Conservation (phyloP, 2,329 filamentous ascomycete species). For the Fusarium xyrophilum region DNA sequence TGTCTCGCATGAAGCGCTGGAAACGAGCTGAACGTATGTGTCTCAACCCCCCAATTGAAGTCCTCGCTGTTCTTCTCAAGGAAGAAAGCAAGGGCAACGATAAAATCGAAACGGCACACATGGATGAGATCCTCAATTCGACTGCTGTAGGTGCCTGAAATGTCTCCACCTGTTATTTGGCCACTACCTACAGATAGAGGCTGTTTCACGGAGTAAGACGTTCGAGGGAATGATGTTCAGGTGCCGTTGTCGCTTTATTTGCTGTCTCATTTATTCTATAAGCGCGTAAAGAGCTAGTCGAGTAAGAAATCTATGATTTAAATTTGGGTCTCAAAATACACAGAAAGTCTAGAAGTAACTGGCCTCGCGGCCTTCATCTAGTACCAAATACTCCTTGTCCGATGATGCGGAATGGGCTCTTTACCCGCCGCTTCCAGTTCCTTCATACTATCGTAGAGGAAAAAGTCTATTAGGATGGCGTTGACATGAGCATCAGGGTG, state of each 20-base stretch:
- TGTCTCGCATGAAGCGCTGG: conserved; percentile 83
- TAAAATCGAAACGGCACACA: conserved; percentile 71
- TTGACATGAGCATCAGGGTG: conserved; percentile 79
- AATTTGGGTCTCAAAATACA: conserved; percentile 13
- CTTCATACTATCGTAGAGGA: conserved; percentile 94
- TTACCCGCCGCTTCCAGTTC: conserved; percentile 71
- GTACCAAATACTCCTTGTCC: conserved; percentile 95
- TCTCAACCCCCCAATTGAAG: conserved; percentile 87
- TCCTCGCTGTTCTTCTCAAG: conserved; percentile 81
- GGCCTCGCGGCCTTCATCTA: conserved; percentile 49
- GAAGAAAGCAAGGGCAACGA: conserved; percentile 66
- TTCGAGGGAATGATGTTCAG: conserved; percentile 26
- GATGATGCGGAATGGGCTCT: conserved; percentile 75
- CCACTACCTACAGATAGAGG: conserved; percentile 2
- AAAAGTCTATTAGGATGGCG: conserved; percentile 95
- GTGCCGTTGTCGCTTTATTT: conserved; percentile 32
- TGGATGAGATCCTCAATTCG: conserved; percentile 71
- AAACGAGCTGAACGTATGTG: conserved; percentile 82
- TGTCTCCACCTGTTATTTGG: neutral
- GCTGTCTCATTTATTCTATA: conserved; percentile 24
- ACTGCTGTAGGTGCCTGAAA: conserved; percentile 50
- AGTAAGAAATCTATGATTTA: conserved; percentile 30
- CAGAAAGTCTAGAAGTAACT: conserved; percentile 7
- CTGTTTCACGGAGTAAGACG: conserved; percentile 33
- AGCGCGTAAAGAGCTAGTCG: conserved; percentile 4